Evolutionary conservation across 129 eudicot species (phyloP), one percentile per base, ranked within the genome.

Genomic region (Centella asiatica): DNA sequence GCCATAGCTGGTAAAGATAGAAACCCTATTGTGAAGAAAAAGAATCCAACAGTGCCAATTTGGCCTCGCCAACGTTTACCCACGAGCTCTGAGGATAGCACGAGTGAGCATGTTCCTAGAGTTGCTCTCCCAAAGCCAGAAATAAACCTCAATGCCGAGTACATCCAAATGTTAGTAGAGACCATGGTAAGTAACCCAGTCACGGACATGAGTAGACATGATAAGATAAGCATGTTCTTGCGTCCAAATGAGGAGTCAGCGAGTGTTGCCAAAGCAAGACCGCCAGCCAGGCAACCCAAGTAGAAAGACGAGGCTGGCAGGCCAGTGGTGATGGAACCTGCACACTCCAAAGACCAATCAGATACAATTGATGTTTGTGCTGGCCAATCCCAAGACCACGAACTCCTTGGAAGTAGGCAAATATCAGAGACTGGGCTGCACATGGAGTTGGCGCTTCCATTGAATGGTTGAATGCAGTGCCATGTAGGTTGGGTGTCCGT

Each of bases 171-270:
- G 26, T 79, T 77, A 23, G 79, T 32, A 5, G 82, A 76, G 23
- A 69, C 11, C 6, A 63, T 60, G 0, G 89, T 62, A 2, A 74
- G 39, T n/a, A 73, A 29, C 4, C 77, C 79, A 23, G 73, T 11
- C 0, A 72, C 7, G 17, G 80, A 79, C 85, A 78, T 78, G 42
- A 79, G 25, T 7, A 83, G 29, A 47, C 74, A 47, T 0, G 85
- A 72, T 0, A 72, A 2, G 6, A 65, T 42, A 0, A 78, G 59
- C 68, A 65, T 34, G 55, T 78, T 83, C 44, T 83, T 83, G 15
- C 89, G 50, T 6, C 89, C 89, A 0, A 83, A 31, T 0, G 69
- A 42, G 4, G 89, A 69, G 49, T 79, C 89, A 1, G 82, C 89
- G 0, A 83, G 64, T 0, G 85, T 22, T 29, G 77, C 77, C 1